Base-by-base conservation (phyloP, 2,329 filamentous ascomycete species). In the Penicillium frequentans region DNA sequence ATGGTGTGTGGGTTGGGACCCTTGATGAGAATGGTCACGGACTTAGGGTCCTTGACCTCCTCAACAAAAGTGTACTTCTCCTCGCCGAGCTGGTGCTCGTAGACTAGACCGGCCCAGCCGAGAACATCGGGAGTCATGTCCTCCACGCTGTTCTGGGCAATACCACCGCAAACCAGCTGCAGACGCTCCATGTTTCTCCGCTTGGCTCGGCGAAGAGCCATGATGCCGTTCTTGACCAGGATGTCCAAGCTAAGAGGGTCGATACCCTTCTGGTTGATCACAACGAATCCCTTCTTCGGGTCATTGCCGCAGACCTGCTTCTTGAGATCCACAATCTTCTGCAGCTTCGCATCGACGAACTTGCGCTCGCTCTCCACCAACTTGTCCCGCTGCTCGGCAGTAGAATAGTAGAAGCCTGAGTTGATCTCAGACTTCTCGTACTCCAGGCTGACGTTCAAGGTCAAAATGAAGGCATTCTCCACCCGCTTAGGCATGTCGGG, bases 381-480 rank as follows among this genome's bases (percentile, higher is more conserved):
- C 83, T 98, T 99, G 70, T 98, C 95, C 65, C 95, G 86, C 81
- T 99, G 95, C 65, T 97, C 93, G 27, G 95, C 95, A 72, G 88
- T 96, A 35, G 90, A 96, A 81, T 99, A 99, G 84, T 96, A 99
- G 83, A 99, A 99, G 51, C 93, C 88, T 42, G 93, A 97, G 85
- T 99, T 99, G 77, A 99, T 96, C 79, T 99, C 95, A 0, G 93
- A 93, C 83, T 99, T 99, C 78, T 99, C 95, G 75, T 99, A 99
- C 75, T 99, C 95, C 61, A 99, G 81, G 75, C 91, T 96, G 74
- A 99, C 93, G 72, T 99, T 99, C 70, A 99, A 82, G 26, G 91
- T 96, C 59, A 99, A 82, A 70, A 99, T 97, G 76, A 87, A 92
- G 59, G 95, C 96, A 73, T 99, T 97, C 77, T 96, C 91, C 29